Evolutionary conservation across 2,329 filamentous ascomycete species (phyloP).

Genomic region (Emericellopsis atlantica): DNA sequence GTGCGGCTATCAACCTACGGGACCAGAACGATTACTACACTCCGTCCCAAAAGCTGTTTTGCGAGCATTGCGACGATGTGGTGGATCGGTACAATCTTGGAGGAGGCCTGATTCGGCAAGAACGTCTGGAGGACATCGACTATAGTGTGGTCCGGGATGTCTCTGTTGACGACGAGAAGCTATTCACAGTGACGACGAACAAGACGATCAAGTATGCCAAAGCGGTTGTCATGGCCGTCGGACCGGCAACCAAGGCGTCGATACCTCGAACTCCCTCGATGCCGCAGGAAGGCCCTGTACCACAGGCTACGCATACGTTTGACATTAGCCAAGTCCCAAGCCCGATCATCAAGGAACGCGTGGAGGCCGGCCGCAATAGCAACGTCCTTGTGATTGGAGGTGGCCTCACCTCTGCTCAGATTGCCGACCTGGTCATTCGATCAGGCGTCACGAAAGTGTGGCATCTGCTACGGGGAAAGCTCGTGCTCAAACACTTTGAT

Average conservation of each 20-base stretch:
- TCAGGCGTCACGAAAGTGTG: constrained; percentile 55
- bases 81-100: constrained; percentile 36
- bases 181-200: constrained; percentile 54
- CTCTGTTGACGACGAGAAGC: constrained; percentile 31
- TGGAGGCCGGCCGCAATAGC: constrained; percentile 35
- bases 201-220: constrained; percentile 41
- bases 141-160: constrained; percentile 36
- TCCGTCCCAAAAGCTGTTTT: constrained; percentile 48
- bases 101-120: constrained; percentile 43
- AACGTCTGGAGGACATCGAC: constrained; percentile 46
- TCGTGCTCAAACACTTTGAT: constrained; percentile 64
- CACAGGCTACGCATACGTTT: constrained; percentile 50
- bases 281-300: constrained; percentile 8
- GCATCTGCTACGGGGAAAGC: constrained; percentile 51
- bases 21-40: constrained; percentile 60
- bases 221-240: constrained; percentile 57
- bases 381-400: constrained; percentile 62
- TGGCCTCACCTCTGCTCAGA: constrained; percentile 64
- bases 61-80: constrained; percentile 47
- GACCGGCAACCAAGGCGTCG: constrained; percentile 49
- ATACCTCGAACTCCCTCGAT: constrained; percentile 26
- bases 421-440: constrained; percentile 53
- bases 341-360: constrained; percentile 34
- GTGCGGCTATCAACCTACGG: constrained; percentile 48
- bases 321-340: constrained; percentile 48